Evolutionary conservation across 2,329 filamentous ascomycete genomes (phyloP).

Genomic region (Trichoderma breve): DNA sequence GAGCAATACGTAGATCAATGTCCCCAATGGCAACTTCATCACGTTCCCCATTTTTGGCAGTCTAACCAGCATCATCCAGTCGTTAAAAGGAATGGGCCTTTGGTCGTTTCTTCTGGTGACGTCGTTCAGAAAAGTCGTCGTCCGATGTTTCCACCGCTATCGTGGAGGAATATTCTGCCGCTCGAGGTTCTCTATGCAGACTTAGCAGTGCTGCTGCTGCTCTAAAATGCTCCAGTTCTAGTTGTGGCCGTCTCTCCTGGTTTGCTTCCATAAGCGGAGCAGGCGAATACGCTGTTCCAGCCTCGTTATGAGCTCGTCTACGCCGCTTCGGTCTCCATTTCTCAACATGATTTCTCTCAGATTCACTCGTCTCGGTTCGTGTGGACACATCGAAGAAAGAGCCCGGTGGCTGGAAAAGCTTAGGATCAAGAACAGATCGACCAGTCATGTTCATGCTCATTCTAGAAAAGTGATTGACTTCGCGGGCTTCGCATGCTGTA

Average conservation of each 20-base stretch:
- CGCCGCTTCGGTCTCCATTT: slow-evolving; percentile 16
- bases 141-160: neutral
- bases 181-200: slow-evolving; percentile 14
- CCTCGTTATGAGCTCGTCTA: neutral
- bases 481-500: neutral
- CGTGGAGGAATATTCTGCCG: neutral
- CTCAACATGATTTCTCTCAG: neutral
- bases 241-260: neutral
- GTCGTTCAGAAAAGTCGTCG: neutral
- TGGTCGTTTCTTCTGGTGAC: slow-evolving; percentile 18
- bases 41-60: neutral
- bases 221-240: slow-evolving; percentile 14
- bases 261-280: neutral
- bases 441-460: neutral
- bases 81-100: slow-evolving; percentile 14
- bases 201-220: slow-evolving; percentile 22
- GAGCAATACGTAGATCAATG: neutral
- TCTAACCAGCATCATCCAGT: neutral
- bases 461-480: neutral
- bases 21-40: neutral
- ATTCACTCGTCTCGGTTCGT: neutral
- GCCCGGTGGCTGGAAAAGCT: neutral
- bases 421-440: neutral
- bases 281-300: neutral
- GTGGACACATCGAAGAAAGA: neutral